Conservation (phyloP, 768 basidiomycete species). For the Suillus fuscotomentosus region DNA sequence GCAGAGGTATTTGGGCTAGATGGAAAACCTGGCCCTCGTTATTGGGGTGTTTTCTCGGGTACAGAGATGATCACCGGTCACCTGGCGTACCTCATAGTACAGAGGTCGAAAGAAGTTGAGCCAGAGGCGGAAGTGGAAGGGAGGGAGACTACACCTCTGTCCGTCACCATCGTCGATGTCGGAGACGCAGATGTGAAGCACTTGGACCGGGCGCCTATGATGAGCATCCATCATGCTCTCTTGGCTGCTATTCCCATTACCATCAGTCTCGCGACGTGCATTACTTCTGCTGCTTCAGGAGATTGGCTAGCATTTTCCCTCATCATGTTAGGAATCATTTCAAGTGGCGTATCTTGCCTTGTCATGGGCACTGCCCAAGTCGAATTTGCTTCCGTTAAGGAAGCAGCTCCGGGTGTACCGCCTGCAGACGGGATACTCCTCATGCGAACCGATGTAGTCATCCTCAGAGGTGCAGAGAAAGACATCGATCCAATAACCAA, state of each 20-base stretch:
- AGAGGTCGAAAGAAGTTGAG: slow-evolving; percentile 10
- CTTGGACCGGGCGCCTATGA: slow-evolving; percentile 10
- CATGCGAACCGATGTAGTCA: slow-evolving; percentile 21
- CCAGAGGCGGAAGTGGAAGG: slow-evolving; percentile 14
- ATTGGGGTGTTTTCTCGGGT: slow-evolving; percentile 24
- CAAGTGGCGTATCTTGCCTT: slow-evolving; percentile 29
- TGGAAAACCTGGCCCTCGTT: slow-evolving; percentile 28
- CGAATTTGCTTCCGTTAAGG: slow-evolving; percentile 15
- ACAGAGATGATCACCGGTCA: slow-evolving; percentile 21
- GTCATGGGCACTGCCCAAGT: slow-evolving; percentile 31
- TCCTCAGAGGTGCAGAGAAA: slow-evolving; percentile 31
- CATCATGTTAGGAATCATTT: slow-evolving; percentile 32
- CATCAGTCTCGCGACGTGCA: slow-evolving; percentile 20
- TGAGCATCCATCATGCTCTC: slow-evolving; percentile 11
- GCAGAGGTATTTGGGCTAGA: slow-evolving; percentile 25
- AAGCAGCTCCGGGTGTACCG: slow-evolving; percentile 22
- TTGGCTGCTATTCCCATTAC: slow-evolving; percentile 25
- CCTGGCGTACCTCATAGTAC: slow-evolving; percentile 20
- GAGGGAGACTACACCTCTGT: slow-evolving; percentile 17
- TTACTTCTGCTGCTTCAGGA: slow-evolving; percentile 21
- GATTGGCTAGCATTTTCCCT: slow-evolving; percentile 33
- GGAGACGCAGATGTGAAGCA: slow-evolving; percentile 1
- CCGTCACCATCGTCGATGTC: slow-evolving; percentile 17
- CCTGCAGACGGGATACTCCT: slow-evolving; percentile 32
- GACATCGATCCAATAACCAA: slow-evolving; percentile 32